Conservation (phyloP, 2,329 filamentous ascomycete genomes). For the Fusarium sp. region DNA sequence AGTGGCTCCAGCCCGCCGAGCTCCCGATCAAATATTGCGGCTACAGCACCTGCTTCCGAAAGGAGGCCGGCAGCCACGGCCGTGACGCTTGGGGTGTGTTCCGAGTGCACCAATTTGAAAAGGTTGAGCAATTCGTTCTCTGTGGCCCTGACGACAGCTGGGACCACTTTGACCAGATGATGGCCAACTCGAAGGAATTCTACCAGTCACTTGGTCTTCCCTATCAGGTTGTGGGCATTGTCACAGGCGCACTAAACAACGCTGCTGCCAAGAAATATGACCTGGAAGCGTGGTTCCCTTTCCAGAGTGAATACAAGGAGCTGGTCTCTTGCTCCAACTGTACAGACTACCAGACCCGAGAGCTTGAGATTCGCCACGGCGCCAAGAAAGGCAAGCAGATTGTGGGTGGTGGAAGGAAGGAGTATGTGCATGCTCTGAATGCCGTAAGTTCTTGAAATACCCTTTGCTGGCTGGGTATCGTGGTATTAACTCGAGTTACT, state of each 20-base stretch:
- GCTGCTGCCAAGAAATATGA: slow-evolving; percentile 87
- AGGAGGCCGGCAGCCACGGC: slow-evolving; percentile 86
- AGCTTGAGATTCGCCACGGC: slow-evolving; percentile 91
- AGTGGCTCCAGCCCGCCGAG: slow-evolving; percentile 87
- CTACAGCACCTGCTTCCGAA: slow-evolving; percentile 94
- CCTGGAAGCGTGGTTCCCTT: slow-evolving; percentile 95
- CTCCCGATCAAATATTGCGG: slow-evolving; percentile 86
- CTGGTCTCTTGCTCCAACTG: slow-evolving; percentile 98
- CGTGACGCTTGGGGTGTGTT: slow-evolving; percentile 98
- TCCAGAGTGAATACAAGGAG: slow-evolving; percentile 98
- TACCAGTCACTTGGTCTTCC: slow-evolving; percentile 90
- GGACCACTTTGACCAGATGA: slow-evolving; percentile 95
- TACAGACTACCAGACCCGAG: slow-evolving; percentile 95
- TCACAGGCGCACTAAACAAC: slow-evolving; percentile 92
- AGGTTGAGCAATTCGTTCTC: slow-evolving; percentile 82
- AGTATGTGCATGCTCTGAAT: slow-evolving; percentile 94
- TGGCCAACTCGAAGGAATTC: slow-evolving; percentile 89
- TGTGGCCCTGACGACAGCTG: slow-evolving; percentile 90
- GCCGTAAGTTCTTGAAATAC: slow-evolving; percentile 53
- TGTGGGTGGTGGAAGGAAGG: slow-evolving; percentile 81
- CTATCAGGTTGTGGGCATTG: slow-evolving; percentile 92
- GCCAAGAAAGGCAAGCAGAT: slow-evolving; percentile 67
- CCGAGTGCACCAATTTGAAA: slow-evolving; percentile 98
- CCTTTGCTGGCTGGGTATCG: no score
- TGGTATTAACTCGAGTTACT: slow-evolving; percentile 14